Evolutionary conservation across 352 stramenopile species (phyloP), one percentile per base, ranked within the genome.

Genomic region (Globisporangium polare): DNA sequence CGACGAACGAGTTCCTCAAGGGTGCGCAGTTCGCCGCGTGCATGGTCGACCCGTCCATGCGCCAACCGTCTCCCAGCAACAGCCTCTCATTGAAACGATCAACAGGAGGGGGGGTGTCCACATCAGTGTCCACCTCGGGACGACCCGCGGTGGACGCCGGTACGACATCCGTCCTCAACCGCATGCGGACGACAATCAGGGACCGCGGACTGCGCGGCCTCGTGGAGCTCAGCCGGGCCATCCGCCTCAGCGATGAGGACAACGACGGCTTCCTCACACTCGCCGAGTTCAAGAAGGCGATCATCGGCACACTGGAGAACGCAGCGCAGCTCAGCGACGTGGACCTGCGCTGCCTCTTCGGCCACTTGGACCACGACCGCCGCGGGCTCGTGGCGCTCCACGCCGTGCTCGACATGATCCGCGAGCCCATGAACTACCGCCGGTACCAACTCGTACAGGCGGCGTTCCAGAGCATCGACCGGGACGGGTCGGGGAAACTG

Each of bases 321-420:
- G 68, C 75, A 5, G n/a, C n/a, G n/a, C 56, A 78, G 27, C 72
- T 89, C 24, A 92, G 80, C 37, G 83, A 90, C 39, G 78, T 77
- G 8, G 83, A 94, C 58, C 46, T 92, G 49, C 82, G 86, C 17
- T 75, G 88, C 9, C 59, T 95, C 22, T 95, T 96, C 65, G 72
- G 68, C 8, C 71, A 80, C 68, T 78, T 97, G 55, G 91, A 97
- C 65, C 43, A 51, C n/a, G 80, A 96, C 59, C 67, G 83, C 39
- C 82, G 71, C 22, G 89, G 88, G 4, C 47, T 51, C 17, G 82
- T 98, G 54, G 69, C 80, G 26, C 71, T 96, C 46, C 69, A 89
- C 45, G 80, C 91, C 27, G 93, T 94, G 33, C 68, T 98, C 31
- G 75, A 92, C 62, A 76, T 90, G 10, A 75, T 98, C 10, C 77